Evolutionary conservation across 2,329 filamentous ascomycete genomes (phyloP).

Genomic region (Drechslerella dactyloides): DNA sequence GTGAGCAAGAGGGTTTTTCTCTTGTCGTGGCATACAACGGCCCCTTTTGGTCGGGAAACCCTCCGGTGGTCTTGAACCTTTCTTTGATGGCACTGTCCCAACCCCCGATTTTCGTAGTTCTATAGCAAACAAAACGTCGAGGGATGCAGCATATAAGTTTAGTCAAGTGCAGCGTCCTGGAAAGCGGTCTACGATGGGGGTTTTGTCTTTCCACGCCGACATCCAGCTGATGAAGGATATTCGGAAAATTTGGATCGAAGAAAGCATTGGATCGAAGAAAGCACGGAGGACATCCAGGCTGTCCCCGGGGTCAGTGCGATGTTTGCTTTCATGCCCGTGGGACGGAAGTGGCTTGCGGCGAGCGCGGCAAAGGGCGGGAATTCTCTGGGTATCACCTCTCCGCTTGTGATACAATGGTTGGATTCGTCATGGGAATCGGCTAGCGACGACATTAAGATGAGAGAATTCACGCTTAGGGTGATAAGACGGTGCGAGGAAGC

Average conservation of each 20-base stretch:
- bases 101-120: conserved; percentile 9
- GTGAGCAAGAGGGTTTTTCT: too few species aligned
- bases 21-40: conserved; percentile 17
- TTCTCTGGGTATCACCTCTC: conserved; percentile 34
- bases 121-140: conserved; percentile 14
- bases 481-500: conserved; percentile 53
- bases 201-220: conserved; percentile 28
- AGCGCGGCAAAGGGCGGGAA: conserved; percentile 45
- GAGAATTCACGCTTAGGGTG: conserved; percentile 24
- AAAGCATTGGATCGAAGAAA: conserved; percentile 6
- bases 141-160: not conserved
- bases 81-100: conserved; percentile 27
- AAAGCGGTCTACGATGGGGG: conserved; percentile 15
- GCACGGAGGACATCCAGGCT: conserved; percentile 12
- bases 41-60: conserved; percentile 10
- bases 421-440: conserved; percentile 8
- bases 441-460: conserved; percentile 28
- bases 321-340: conserved; percentile 49
- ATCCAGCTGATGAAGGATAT: too few species aligned
- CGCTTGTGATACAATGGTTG: conserved; percentile 14
- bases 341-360: conserved; percentile 29
- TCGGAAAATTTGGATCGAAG: conserved; percentile 26
- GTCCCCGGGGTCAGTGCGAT: conserved; percentile 49
- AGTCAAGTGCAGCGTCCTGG: not conserved
- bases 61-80: conserved; percentile 23